Conservation (phyloP, 2,329 filamentous ascomycete genomes). For the Metarhizium brunneum region DNA sequence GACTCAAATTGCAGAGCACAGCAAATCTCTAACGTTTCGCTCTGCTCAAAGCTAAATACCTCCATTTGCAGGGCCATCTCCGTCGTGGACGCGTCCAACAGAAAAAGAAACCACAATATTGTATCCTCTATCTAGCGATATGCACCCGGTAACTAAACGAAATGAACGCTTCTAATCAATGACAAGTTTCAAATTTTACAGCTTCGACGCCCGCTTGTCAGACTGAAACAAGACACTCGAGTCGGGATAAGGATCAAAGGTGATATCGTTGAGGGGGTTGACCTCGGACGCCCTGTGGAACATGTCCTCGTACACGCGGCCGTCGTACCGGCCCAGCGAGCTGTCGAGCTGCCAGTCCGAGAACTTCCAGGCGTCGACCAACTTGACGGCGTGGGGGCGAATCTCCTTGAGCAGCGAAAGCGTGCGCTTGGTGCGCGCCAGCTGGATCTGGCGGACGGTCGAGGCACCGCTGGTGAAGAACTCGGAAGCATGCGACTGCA, state of each 20-base stretch:
- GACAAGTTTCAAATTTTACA: slow-evolving; percentile 2
- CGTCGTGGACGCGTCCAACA: background rate
- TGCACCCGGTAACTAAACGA: too few species aligned
- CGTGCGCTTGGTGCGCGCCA: slow-evolving; percentile 57
- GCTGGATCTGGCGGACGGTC: slow-evolving; percentile 62
- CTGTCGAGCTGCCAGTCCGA: slow-evolving; percentile 71
- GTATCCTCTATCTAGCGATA: too few species aligned
- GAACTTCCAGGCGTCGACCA: slow-evolving; percentile 70
- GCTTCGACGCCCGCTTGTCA: slow-evolving; percentile 6
- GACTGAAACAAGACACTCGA: slow-evolving; percentile 14
- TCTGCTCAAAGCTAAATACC: too few species aligned
- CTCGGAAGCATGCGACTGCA: slow-evolving; percentile 60
- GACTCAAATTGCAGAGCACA: too few species aligned
- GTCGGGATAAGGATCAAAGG: slow-evolving; percentile 62
- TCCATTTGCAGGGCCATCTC: too few species aligned
- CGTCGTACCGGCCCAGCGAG: slow-evolving; percentile 59
- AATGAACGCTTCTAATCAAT: background rate
- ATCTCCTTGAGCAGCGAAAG: slow-evolving; percentile 64
- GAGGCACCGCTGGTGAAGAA: slow-evolving; percentile 64
- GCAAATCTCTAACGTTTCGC: too few species aligned
- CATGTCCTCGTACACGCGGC: slow-evolving; percentile 70
- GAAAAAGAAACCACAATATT: background rate
- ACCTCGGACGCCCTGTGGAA: slow-evolving; percentile 62
- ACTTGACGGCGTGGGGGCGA: slow-evolving; percentile 59
- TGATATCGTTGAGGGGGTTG: slow-evolving; percentile 64